A percentile compares a stretch with the other conserved stretches of the same genome.
Evolutionary conservation across 1,284 basidiomycete species (phyloP).

Genomic region (Trametes hirsuta): DNA sequence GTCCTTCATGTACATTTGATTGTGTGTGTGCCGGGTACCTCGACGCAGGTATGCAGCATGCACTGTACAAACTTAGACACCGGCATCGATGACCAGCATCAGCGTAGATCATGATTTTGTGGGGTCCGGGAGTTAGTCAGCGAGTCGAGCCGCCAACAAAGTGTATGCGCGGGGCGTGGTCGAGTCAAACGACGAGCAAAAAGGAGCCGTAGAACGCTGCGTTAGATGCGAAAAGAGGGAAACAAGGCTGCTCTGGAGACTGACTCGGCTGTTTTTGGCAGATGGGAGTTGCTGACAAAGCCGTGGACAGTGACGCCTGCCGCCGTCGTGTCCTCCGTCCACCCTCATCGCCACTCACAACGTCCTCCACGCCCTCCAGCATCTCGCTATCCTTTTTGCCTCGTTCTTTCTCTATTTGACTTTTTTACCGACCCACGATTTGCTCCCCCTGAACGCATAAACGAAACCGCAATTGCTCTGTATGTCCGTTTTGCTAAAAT

Average conservation of each 20-base stretch:
- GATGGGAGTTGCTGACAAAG: constrained; percentile 26
- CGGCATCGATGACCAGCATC: not conserved
- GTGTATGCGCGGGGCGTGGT: not conserved
- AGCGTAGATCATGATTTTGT: not conserved
- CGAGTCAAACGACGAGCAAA: not conserved
- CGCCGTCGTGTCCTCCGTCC: constrained; percentile 19
- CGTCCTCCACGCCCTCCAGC: constrained; percentile 8
- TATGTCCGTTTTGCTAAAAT: constrained; percentile 15
- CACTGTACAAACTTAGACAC: too few species aligned
- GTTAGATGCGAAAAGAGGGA: not conserved
- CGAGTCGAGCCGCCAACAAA: not conserved
- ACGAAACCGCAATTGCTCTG: constrained; percentile 1
- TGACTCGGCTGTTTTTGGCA: constrained; percentile 14
- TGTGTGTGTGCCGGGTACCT: not conserved
- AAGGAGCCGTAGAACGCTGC: not conserved
- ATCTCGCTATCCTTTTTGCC: constrained; percentile 5
- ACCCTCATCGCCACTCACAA: constrained; percentile 23
- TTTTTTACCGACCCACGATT: not conserved
- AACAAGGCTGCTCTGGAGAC: not conserved
- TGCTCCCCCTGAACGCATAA: not conserved
- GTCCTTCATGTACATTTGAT: not conserved
- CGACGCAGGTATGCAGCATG: too few species aligned
- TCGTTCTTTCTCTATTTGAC: constrained; percentile 1
- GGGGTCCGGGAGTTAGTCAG: not conserved
- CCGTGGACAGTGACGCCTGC: constrained; percentile 22